Evolutionary conservation across 257 asterid species (phyloP), one percentile per base, ranked within the genome.

Genomic region (Nicotiana obtusifolia): DNA sequence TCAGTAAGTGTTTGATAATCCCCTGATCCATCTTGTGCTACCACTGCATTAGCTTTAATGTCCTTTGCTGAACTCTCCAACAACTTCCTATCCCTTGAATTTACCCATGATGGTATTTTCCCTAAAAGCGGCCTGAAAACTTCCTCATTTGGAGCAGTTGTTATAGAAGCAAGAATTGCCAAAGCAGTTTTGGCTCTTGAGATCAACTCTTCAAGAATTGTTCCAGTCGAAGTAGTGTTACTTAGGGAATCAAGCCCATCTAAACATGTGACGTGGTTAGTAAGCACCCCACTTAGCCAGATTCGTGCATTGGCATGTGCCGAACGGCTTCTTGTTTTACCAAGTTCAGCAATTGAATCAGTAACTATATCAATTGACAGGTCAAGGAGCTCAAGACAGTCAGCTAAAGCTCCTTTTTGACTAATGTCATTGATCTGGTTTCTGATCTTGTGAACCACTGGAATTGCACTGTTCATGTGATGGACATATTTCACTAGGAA

Each of bases 21-120:
- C 76, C 93, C 93, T 0, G 85, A 61, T 33, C 90, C 93, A 62
- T 91, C 92, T n/a, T 82, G 56, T 2, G 95, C 90, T 56, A 91
- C 95, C 0, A 83, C 80, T 0, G 84, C 7, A 56, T 91, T 88
- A 13, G 90, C 88, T 62, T 76, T 59, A 3, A 88, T 44, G 5
- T 82, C 84, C 57, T 61, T 59, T 0, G 30, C 88, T 0, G 26
- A 60, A 47, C 85, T 81, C 86, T 82, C 80, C 59, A 91, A 59
- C 76, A 90, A 66, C 79, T 62, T 83, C 82, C 89, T 83, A 17
- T 90, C 93, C 31, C 54, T 57, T 0, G 77, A 22, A 19, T 82
- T 84, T 13, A 91, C 64, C 95, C 95, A 91, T 0, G 84, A 35
- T 2, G 95, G 92, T 53, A 84, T 35, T 19, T n/a, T 77, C 9